Evolutionary conservation across 2,329 filamentous ascomycete genomes (phyloP).

Genomic region (Huntiella savannae): DNA sequence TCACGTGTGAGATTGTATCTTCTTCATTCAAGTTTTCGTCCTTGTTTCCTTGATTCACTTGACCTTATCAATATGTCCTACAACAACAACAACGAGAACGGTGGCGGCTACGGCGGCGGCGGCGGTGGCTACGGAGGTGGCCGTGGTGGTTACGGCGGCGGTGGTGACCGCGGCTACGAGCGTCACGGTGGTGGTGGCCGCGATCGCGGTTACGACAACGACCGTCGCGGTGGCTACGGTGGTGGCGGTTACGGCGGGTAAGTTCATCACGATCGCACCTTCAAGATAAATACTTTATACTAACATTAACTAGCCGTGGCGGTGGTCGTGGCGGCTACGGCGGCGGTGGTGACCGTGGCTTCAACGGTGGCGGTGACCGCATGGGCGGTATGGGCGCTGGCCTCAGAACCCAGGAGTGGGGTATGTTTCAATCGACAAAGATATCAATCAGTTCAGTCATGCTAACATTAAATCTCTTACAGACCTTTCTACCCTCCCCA

Average conservation of each 20-base stretch:
- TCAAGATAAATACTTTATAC: conserved; percentile 11
- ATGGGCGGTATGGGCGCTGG: conserved; percentile 83
- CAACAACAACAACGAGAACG: conserved; percentile 20
- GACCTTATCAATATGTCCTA: conserved; percentile 22
- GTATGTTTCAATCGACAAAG: conserved; percentile 30
- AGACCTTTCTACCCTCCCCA: conserved; percentile 67
- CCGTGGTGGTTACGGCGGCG: conserved; percentile 17
- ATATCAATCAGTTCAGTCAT: conserved; percentile 15
- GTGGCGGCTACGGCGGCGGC: conserved; percentile 19
- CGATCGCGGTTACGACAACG: conserved; percentile 19
- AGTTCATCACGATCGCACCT: conserved; percentile 14
- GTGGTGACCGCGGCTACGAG: conserved; percentile 16
- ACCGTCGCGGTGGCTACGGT: conserved; percentile 19
- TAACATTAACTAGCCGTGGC: conserved; percentile 21
- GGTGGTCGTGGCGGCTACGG: conserved; percentile 18
- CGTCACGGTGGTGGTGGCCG: conserved; percentile 22
- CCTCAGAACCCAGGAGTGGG: conserved; percentile 77
- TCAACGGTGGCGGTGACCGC: conserved; percentile 64
- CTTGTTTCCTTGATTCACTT: background rate
- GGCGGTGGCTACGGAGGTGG: conserved; percentile 17
- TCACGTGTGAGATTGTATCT: background rate
- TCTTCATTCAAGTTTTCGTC: background rate
- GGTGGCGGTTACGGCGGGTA: conserved; percentile 18
- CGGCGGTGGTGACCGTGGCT: conserved; percentile 18
- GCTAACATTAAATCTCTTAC: conserved; percentile 11